These are phyloP conservation scores for Chamaecyparis obtusa DNA, from an alignment of 75 land plant genomes.

Conservation along the genomic window DNA sequence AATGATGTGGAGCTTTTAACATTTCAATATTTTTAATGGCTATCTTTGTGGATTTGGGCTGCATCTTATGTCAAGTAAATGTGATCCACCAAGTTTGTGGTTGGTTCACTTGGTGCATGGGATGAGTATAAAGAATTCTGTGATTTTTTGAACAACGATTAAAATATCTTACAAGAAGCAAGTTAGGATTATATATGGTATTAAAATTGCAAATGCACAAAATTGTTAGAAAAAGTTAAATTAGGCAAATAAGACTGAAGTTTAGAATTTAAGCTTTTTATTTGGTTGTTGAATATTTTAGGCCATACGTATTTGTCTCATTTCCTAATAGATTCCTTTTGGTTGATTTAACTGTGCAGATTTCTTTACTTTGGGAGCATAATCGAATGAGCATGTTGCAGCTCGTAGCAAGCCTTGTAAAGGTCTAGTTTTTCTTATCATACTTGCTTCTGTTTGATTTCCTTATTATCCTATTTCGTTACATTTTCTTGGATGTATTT, in stretches of 20 bases:
- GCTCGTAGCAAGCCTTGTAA: conserved; percentile 79
- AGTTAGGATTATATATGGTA: neutral
- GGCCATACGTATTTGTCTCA: neutral
- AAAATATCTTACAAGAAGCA: neutral
- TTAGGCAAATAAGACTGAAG: neutral
- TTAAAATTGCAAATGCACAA: neutral
- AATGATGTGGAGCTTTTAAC: too few relatives aligned
- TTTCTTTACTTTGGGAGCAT: conserved; percentile 72
- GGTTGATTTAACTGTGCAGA: conserved; percentile 36
- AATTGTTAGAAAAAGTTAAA: neutral
- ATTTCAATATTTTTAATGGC: too few relatives aligned
- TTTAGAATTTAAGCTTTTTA: neutral
- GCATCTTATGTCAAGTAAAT: neutral
- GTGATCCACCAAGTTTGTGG: too few relatives aligned
- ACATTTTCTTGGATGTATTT: neutral
- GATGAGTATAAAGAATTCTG: neutral
- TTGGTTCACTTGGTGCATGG: neutral
- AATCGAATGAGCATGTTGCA: conserved; percentile 90
- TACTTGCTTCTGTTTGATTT: conserved; percentile 3
- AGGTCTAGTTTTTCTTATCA: conserved; percentile 37
- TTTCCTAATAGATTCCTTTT: neutral
- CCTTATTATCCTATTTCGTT: neutral
- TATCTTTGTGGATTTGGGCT: too few relatives aligned
- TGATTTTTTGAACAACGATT: neutral
- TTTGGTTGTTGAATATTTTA: neutral